Base-by-base conservation (phyloP, 2,329 filamentous ascomycete species). In the Cercospora zeina region DNA sequence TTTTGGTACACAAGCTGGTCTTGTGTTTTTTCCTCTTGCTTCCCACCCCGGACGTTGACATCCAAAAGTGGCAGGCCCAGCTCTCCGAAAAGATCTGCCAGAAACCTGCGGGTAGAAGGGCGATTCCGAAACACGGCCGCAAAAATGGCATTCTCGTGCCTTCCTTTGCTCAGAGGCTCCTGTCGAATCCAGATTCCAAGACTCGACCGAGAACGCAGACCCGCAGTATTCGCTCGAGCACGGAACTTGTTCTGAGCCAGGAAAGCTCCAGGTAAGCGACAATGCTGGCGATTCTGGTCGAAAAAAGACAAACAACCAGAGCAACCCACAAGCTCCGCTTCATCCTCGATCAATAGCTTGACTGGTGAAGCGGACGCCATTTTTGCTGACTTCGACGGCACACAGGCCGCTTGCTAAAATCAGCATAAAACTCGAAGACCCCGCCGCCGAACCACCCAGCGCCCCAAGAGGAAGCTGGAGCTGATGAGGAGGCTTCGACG, bases 311-410 rank as follows among this genome's bases (percentile, higher is more conserved):
- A n/a, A 36, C 19, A 39, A 27, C 10, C 7, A 55, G 33, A 19
- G 3, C n/a, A n/a, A n/a, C 11, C n/a, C 50, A 4, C 34, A 34
- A 8, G 11, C 14, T 37, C 34, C 34, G 19, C 34, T 8, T 8
- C 47, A 21, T n/a, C 24, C 19, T 9, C 24, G 1, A 11, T 2
- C 1, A 2, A 6, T 13, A 33, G 47, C 47, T 24, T 19, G 1
- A 10, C 13, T 11, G 27, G 0, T 16, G 10, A 7, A 13, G 3
- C 47, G 9, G 13, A n/a, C n/a, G 19, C 33, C 33, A 10, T 24
- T 5, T 55, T 55, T 14, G 53, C 53, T 27, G 36, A 37, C 6
- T 55, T 55, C 53, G 53, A 42, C 27, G 53, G 33, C 16, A 27
- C 19, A n/a, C 53, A 55, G n/a, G 34, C 34, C 27, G 34, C 53